phyloP scores from a whole-genome alignment of 2,329 filamentous ascomycete species.

The Truncatella angustata region DNA sequence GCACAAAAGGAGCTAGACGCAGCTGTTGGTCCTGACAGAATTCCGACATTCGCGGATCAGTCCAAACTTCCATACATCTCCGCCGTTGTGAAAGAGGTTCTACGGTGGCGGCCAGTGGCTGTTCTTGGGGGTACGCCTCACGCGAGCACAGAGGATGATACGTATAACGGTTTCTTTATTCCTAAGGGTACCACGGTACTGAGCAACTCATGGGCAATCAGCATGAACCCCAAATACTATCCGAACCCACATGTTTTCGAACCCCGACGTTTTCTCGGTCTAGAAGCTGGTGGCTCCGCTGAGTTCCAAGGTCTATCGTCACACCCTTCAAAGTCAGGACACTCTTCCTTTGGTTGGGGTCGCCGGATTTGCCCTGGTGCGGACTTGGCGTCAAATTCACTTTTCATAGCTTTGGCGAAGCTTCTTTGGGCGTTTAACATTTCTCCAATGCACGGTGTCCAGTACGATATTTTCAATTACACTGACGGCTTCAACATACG shows the following conservation, averaged over 20 bases:
- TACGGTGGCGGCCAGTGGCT: conserved; percentile 54
- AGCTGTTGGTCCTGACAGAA: conserved; percentile 45
- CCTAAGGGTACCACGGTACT: conserved; percentile 49
- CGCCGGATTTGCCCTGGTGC: conserved; percentile 49
- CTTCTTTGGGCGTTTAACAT: conserved; percentile 2
- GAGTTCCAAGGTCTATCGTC: conserved; percentile 25
- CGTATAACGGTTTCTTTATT: conserved; percentile 47
- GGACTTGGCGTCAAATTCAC: conserved; percentile 3
- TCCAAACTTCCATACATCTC: conserved; percentile 49
- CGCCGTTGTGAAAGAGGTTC: conserved; percentile 53
- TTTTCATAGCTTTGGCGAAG: conserved; percentile 2
- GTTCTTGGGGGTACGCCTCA: conserved; percentile 51
- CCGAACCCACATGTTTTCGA: conserved; percentile 44
- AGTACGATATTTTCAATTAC: conserved; percentile 5
- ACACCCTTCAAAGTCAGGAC: conserved; percentile 42
- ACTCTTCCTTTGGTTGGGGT: conserved; percentile 58
- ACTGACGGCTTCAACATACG: conserved; percentile 6
- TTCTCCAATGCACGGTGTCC: background rate
- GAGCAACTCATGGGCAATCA: conserved; percentile 50
- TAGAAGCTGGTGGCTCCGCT: background rate
- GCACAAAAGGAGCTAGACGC: conserved; percentile 53
- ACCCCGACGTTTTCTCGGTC: conserved; percentile 37
- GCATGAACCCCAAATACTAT: conserved; percentile 45
- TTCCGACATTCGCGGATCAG: conserved; percentile 47
- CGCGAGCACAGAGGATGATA: conserved; percentile 44